Evolutionary conservation across 352 stramenopile species (phyloP).

Genomic region (Pythium vanterpoolii): DNA sequence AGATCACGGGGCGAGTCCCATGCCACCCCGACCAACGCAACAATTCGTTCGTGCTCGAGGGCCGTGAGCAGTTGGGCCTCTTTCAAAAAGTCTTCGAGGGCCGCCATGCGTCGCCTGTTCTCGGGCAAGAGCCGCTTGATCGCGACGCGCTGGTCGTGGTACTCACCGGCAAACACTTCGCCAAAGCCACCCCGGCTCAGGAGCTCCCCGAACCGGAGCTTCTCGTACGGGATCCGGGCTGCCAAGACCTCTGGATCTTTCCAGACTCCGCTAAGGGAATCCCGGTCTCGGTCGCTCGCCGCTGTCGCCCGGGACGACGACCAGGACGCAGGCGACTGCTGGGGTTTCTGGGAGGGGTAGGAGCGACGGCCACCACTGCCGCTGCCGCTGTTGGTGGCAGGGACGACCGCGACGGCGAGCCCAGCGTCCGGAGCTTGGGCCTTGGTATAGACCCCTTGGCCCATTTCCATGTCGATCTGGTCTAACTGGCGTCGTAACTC

Average conservation of each 20-base stretch:
- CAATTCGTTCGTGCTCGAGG: conserved; percentile 61
- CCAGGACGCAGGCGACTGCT: conserved; percentile 11
- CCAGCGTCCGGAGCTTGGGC: neutral
- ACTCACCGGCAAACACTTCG: conserved; percentile 61
- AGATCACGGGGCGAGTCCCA: conserved; percentile 52
- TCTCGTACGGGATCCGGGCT: conserved; percentile 35
- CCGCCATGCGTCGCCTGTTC: conserved; percentile 37
- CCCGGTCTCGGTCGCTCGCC: conserved; percentile 14
- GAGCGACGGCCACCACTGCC: neutral
- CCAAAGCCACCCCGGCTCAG: conserved; percentile 52
- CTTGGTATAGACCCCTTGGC: conserved; percentile 12
- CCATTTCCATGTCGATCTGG: conserved; percentile 15
- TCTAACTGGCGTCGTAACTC: conserved; percentile 9
- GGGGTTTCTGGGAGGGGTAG: neutral
- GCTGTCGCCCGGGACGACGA: conserved; percentile 7
- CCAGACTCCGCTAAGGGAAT: conserved; percentile 34
- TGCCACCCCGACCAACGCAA: conserved; percentile 52
- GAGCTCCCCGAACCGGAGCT: conserved; percentile 46
- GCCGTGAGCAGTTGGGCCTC: conserved; percentile 68
- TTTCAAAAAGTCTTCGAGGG: conserved; percentile 70
- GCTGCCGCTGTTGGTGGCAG: neutral
- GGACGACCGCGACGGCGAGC: neutral
- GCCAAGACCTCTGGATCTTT: conserved; percentile 44
- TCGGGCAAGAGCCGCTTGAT: conserved; percentile 64
- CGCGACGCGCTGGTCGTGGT: conserved; percentile 30